These are phyloP conservation scores for Apodospora peruviana DNA, from an alignment of 495 filamentous ascomycete species.

Conservation along the genomic window DNA sequence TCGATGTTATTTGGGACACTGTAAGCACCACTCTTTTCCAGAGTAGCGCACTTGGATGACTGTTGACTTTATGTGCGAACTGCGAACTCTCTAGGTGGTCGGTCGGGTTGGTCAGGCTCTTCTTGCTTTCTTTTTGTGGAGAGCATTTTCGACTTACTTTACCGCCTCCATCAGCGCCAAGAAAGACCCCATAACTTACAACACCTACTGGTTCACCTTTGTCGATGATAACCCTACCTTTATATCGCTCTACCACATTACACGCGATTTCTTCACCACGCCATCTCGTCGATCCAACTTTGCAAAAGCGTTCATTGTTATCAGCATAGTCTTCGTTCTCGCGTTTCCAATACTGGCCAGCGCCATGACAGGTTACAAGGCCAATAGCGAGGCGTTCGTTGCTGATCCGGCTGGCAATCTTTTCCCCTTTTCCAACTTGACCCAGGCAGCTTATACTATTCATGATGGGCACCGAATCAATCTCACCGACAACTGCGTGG, in stretches of 20 bases:
- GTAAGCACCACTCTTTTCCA: background rate
- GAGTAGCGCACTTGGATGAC: too few species aligned
- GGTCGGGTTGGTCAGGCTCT: background rate
- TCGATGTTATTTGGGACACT: conserved; percentile 3
- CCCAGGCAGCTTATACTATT: background rate
- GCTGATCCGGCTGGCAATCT: background rate
- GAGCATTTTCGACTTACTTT: conserved; percentile 3
- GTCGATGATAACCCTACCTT: background rate
- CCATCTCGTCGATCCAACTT: background rate
- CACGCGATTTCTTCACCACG: background rate
- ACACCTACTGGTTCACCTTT: conserved; percentile 4
- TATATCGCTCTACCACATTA: background rate
- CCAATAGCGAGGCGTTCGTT: background rate
- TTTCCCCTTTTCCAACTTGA: background rate
- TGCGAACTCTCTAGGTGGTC: background rate
- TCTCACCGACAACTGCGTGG: background rate
- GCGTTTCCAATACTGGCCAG: background rate
- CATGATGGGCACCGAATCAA: conserved; percentile 1
- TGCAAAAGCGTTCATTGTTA: background rate
- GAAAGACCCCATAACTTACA: conserved; percentile 1
- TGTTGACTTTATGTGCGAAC: too few species aligned
- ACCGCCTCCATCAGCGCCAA: background rate
- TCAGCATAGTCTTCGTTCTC: conserved; percentile 2
- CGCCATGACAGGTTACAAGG: conserved; percentile 1
- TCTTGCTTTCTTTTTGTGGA: conserved; percentile 1